Percentiles rank a stretch among this genome's conserved stretches.
phyloP scores from a whole-genome alignment of 2,329 filamentous ascomycete species.

The Talaromyces sp. region DNA sequence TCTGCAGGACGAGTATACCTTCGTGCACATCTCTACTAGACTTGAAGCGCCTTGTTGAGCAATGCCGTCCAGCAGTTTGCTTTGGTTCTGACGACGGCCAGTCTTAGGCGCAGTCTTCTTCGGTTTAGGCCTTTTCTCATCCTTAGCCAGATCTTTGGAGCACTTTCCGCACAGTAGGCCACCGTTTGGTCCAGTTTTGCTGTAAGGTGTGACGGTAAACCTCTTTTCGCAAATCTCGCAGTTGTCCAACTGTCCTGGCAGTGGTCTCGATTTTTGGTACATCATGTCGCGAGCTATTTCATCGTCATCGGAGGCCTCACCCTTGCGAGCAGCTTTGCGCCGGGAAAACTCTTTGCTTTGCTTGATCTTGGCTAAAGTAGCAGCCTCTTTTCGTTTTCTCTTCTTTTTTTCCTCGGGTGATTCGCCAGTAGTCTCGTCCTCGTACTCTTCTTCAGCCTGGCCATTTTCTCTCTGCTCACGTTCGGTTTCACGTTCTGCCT shows the following conservation, averaged over 20 bases:
- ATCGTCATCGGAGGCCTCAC: constrained; percentile 46
- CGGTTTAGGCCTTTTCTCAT: constrained; percentile 55
- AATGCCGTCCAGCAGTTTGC: constrained; percentile 75
- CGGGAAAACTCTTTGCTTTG: constrained; percentile 50
- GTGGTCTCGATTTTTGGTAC: constrained; percentile 54
- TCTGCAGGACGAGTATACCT: constrained; percentile 34
- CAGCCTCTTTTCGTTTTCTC: constrained; percentile 53
- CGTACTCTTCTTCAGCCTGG: constrained; percentile 29
- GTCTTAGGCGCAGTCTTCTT: constrained; percentile 55
- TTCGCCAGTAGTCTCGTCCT: constrained; percentile 37
- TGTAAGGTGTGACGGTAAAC: constrained; percentile 90
- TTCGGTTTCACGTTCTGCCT: constrained; percentile 44
- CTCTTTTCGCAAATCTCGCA: constrained; percentile 81
- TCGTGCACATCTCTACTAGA: constrained; percentile 56
- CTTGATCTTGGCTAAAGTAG: constrained; percentile 44
- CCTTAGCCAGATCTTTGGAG: constrained; percentile 67
- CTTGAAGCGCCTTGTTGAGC: constrained; percentile 42
- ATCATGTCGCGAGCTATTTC: constrained; percentile 50
- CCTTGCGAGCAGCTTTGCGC: constrained; percentile 42
- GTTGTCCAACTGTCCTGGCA: constrained; percentile 84
- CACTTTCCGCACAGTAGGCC: constrained; percentile 82
- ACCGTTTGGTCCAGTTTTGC: constrained; percentile 73
- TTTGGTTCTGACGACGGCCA: constrained; percentile 72
- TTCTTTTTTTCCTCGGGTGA: constrained; percentile 49
- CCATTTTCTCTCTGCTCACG: constrained; percentile 28